Evolutionary conservation across 169 alveolate genomes (phyloP), one percentile per base, ranked within the genome.

Genomic region (Ichthyophthirius multifiliis): DNA sequence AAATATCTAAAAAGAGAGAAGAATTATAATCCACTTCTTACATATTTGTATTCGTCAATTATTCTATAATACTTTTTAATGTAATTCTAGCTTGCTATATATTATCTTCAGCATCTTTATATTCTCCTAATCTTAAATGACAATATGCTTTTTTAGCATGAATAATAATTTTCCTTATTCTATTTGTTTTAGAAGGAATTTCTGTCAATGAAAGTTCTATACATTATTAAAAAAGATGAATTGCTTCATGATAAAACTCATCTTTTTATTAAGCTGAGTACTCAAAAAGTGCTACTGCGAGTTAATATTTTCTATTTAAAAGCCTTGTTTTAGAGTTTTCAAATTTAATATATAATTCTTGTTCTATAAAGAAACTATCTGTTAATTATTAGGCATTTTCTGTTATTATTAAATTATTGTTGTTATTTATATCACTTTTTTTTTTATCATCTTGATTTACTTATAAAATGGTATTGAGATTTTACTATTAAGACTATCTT

Each of bases 271-370:
- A 37, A 18, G 65, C 41, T 3, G 75, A 35, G 73, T 81, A 81
- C 30, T 71, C 39, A 31, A 47, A 81, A 3, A 81, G 46, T 2
- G 76, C 76, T 6, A 45, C 76, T 15, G 76, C 86, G 43, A 81
- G 55, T 43, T 67, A 41, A 74, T 71, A 81, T 43, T 81, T 81
- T 71, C 86, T 67, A 20, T 67, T 67, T 2, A 67, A 10, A n/a
- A 67, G 23, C 20, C 46, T 67, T 7, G 35, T 37, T 37, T 67
- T 67, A 16, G 55, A 35, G 12, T 35, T 32, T 3, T 67, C 46
- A 34, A 27, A 20, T 67, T 67, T 67, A 27, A 64, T 64, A 3
- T 32, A 7, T 6, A 64, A n/a, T 32, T 35, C 43, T 32, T 32
- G 34, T 32, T 32, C n/a, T n/a, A n/a, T n/a, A n/a, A n/a, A n/a